phyloP scores from a whole-genome alignment of 192 early-diverging fungal genomes.

The Backusella morwellensis region DNA sequence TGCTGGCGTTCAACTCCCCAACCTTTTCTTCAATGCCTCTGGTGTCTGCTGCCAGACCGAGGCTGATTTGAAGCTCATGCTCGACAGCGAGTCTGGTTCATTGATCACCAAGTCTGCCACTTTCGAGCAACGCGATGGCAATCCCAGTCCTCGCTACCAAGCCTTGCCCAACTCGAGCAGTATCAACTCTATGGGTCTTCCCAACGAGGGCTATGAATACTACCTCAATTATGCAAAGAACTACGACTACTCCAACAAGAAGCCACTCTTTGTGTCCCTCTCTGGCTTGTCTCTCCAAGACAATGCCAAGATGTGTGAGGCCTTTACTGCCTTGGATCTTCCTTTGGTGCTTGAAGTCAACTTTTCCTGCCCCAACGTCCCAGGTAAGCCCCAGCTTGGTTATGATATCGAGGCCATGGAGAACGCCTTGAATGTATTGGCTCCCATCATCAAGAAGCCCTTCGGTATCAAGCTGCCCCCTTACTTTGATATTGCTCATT shows the following conservation, averaged over 20 bases:
- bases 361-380: slow-evolving; percentile 38
- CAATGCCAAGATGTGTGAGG: slow-evolving; percentile 36
- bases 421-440: slow-evolving; percentile 24
- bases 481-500: slow-evolving; percentile 42
- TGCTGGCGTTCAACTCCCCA: slow-evolving; percentile 33
- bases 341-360: slow-evolving; percentile 34
- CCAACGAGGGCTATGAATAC: slow-evolving; percentile 37
- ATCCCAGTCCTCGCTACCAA: slow-evolving; percentile 33
- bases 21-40: slow-evolving; percentile 38
- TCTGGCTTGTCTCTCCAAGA: slow-evolving; percentile 33
- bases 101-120: slow-evolving; percentile 39
- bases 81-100: slow-evolving; percentile 33
- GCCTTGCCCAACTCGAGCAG: slow-evolving; percentile 23
- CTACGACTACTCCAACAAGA: slow-evolving; percentile 28
- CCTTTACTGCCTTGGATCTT: slow-evolving; percentile 25
- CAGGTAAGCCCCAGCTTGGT: slow-evolving; percentile 36
- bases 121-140: slow-evolving; percentile 29
- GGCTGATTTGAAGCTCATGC: slow-evolving; percentile 25
- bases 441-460: slow-evolving; percentile 32
- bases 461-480: slow-evolving; percentile 39
- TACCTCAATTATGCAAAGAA: slow-evolving; percentile 36
- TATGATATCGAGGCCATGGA: slow-evolving; percentile 41
- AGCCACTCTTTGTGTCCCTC: slow-evolving; percentile 34
- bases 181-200: slow-evolving; percentile 39
- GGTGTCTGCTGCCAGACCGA: slow-evolving; percentile 32